Base-by-base conservation (phyloP, 257 asterid species). In the Scutellaria galericulata region DNA sequence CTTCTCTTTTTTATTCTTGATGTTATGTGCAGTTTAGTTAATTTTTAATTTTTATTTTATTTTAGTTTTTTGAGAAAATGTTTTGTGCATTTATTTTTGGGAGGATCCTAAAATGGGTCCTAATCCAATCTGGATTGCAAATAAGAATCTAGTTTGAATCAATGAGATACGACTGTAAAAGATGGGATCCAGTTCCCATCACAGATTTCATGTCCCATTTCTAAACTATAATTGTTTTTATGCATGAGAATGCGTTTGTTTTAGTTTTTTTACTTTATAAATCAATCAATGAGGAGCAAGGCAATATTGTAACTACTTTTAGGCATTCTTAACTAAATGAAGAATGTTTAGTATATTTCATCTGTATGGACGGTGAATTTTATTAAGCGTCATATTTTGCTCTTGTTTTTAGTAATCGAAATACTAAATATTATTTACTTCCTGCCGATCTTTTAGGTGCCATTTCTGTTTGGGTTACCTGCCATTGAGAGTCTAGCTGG, bases 401-500 rank as follows among this genome's bases (percentile, higher is more conserved):
- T 24, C 67, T 9, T 39, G 37, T 68, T 59, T 24, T 52, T 37
- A 41, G 20, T 22, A 24, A 7, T 44, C 22, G 9, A 40, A 15
- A 47, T 53, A 15, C 73, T 11, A 45, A 44, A 54, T 51, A 66
- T 11, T 6, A 41, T 55, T 51, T 74, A 15, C 12, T 64, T 72
- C 37, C 66, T 52, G 7, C 64, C 70, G 42, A 6, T 73, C 18
- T 67, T 5, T 61, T 82, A 95, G 99, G 99, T 95, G 47, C 99
- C 99, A 18, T 95, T 95, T 80, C 99, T 95, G 82, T 95, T 95
- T 76, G 99, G 99, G 64, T 84, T 95, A 52, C 58, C 97, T 65
- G 94, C 96, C 45, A 46, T 95, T 70, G 99, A 95, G 86, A 95
- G 65, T 71, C 77, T 76, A 50, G 99, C 98, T 55, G 81, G 89